These are phyloP conservation scores for Posidonia australis DNA, from an alignment of 106 monocot species.

Conservation along the genomic window DNA sequence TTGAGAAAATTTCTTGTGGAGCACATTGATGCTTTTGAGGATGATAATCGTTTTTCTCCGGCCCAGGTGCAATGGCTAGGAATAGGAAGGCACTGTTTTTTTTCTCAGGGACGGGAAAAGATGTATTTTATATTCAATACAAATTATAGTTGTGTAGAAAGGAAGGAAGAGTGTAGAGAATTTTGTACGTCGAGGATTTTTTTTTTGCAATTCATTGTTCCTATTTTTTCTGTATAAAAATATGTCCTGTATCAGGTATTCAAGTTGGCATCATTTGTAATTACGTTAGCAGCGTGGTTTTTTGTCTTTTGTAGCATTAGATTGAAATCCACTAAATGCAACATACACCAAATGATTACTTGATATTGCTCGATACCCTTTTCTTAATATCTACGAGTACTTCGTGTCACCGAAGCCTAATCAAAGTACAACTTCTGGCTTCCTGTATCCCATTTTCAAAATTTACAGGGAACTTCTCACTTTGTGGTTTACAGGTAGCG, in stretches of 20 bases:
- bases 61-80: not conserved
- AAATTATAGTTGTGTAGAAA: not conserved
- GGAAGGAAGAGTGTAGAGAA: not conserved
- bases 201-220: not conserved
- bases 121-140: not conserved
- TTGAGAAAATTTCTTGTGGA: not conserved
- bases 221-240: constrained; percentile 1
- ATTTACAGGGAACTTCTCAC: too few relatives aligned
- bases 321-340: not conserved
- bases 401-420: too few relatives aligned
- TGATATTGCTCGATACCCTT: too few relatives aligned
- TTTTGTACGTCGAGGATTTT: not conserved
- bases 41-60: not conserved
- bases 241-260: not conserved
- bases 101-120: not conserved
- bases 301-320: too few relatives aligned
- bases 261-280: not conserved
- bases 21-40: not conserved
- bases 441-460: too few relatives aligned
- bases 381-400: too few relatives aligned
- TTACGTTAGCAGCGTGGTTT: too few relatives aligned
- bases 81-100: not conserved
- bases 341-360: too few relatives aligned
- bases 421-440: too few relatives aligned
- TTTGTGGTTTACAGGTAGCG: too few relatives aligned